Evolutionary conservation across 1,139 yeast species (phyloP).

Genomic region (Taphrina sp.): DNA sequence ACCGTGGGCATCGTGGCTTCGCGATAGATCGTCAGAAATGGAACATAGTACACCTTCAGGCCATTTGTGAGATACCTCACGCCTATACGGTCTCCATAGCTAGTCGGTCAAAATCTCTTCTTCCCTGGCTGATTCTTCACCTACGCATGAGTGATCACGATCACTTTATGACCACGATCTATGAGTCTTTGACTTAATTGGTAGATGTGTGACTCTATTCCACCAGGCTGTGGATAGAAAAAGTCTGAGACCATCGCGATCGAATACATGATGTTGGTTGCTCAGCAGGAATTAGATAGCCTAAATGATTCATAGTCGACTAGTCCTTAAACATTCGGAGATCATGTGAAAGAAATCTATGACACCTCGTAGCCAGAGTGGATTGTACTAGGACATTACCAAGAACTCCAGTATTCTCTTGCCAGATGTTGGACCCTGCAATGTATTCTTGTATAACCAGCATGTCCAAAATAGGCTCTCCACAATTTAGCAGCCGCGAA

Average conservation of each 20-base stretch:
- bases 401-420: no score
- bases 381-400: no score
- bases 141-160: slow-evolving; percentile 59
- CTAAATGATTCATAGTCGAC: no score
- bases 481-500: no score
- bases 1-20: slow-evolving; percentile 87
- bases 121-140: background rate
- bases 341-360: no score
- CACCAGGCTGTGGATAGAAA: slow-evolving; percentile 98
- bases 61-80: slow-evolving; percentile 83
- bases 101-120: slow-evolving; percentile 39
- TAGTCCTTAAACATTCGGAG: no score
- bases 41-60: slow-evolving; percentile 85
- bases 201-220: slow-evolving; percentile 92
- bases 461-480: no score
- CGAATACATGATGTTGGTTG: slow-evolving; percentile 27
- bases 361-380: no score
- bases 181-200: slow-evolving; percentile 74
- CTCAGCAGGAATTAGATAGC: no score
- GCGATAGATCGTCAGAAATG: slow-evolving; percentile 57
- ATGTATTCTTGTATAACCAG: no score
- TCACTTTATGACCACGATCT: slow-evolving; percentile 84
- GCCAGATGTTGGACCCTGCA: no score
- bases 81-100: slow-evolving; percentile 79
- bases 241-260: slow-evolving; percentile 81